These are phyloP conservation scores for Sorghum bicolor DNA, from an alignment of 176 grass and related monocot genomes.

Conservation along the genomic window DNA sequence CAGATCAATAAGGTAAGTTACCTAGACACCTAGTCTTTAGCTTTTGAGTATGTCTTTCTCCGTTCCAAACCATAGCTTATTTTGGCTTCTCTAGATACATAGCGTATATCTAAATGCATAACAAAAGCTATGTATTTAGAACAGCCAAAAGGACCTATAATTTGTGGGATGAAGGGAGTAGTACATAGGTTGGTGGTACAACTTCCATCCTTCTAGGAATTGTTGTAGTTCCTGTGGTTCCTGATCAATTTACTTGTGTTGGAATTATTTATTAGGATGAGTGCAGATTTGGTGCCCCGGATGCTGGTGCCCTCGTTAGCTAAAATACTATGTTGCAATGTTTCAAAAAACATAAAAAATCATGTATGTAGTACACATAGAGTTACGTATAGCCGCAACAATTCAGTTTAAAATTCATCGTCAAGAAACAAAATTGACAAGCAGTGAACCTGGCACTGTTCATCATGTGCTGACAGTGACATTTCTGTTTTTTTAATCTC, in stretches of 20 bases:
- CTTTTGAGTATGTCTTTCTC: background rate
- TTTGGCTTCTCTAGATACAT: background rate
- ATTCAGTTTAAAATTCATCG: background rate
- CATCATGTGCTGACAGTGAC: background rate
- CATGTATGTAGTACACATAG: background rate
- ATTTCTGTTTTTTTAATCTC: background rate
- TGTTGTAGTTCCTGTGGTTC: background rate
- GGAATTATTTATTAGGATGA: background rate
- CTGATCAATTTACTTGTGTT: slow-evolving; percentile 4
- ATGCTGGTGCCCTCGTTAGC: background rate
- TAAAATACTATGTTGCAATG: background rate
- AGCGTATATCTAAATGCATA: background rate
- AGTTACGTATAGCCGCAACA: background rate
- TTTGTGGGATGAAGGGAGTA: background rate
- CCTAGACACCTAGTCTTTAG: background rate
- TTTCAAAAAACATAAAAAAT: background rate
- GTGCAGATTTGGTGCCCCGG: background rate
- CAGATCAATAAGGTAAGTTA: slow-evolving; percentile 81
- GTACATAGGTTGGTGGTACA: background rate
- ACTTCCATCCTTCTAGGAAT: background rate
- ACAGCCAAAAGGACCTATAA: background rate
- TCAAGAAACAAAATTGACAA: background rate
- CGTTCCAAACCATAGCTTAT: background rate
- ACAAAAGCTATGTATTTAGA: background rate
- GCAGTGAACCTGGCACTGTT: background rate